Percentiles rank a stretch among this genome's conserved stretches.
Evolutionary conservation across 129 eudicot genomes (phyloP).

Genomic region (Arctium minus): DNA sequence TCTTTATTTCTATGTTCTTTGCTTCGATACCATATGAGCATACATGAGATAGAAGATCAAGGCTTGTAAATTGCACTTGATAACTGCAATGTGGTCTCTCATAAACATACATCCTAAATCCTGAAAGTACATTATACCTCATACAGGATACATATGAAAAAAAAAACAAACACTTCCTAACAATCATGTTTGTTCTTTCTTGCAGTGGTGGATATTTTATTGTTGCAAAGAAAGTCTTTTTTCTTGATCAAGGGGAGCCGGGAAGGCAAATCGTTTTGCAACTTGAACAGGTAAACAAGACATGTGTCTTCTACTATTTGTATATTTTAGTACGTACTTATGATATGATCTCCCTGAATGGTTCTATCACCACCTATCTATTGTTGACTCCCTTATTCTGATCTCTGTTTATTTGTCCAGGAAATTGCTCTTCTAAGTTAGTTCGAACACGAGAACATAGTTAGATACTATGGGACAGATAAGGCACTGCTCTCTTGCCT

Average conservation of each 20-base stretch:
- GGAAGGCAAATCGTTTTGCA: constrained; percentile 76
- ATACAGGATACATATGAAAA: background rate
- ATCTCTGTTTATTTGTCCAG: constrained; percentile 35
- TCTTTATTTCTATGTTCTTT: background rate
- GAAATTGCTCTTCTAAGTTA: constrained; percentile 88
- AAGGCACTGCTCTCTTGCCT: constrained; percentile 46
- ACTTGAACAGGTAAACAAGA: constrained; percentile 68
- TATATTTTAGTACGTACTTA: background rate
- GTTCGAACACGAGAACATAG: constrained; percentile 91
- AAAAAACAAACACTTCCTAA: background rate
- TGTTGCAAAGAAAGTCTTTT: constrained; percentile 91
- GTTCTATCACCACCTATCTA: background rate
- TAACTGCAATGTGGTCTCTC: background rate
- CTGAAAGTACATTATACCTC: background rate
- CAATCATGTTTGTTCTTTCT: background rate
- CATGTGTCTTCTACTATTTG: background rate
- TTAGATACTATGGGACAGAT: constrained; percentile 76
- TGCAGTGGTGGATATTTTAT: constrained; percentile 87
- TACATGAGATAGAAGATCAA: background rate
- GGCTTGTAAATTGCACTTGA: background rate
- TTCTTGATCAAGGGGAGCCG: constrained; percentile 78
- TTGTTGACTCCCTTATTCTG: background rate
- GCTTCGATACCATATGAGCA: background rate
- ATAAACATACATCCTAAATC: background rate
- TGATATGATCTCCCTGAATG: constrained; percentile 7